Percentiles rank a stretch among this genome's conserved stretches.
Conservation (phyloP, 345 rosid species). For the Acer saccharum region DNA sequence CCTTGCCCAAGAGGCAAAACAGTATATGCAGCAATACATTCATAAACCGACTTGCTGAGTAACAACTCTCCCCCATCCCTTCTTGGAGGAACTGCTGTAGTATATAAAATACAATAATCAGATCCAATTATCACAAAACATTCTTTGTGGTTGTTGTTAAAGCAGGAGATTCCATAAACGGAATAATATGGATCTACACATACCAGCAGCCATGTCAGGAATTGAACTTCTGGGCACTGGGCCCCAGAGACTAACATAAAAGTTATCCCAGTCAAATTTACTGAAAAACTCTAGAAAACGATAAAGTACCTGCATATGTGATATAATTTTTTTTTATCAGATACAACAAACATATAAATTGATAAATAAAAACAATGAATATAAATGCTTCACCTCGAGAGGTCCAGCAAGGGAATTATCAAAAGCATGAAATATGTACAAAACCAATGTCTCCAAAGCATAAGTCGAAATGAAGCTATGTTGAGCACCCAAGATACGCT, state of each 20-base stretch:
- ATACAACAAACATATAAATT: constrained; percentile 4
- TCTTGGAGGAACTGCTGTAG: constrained; percentile 54
- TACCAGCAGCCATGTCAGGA: constrained; percentile 57
- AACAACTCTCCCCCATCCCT: constrained; percentile 48
- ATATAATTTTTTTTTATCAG: background rate
- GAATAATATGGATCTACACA: background rate
- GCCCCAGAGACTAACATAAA: constrained; percentile 46
- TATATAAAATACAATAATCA: constrained; percentile 1
- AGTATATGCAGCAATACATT: constrained; percentile 47
- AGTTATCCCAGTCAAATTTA: constrained; percentile 49
- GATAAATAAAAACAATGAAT: background rate
- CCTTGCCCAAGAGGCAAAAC: constrained; percentile 48
- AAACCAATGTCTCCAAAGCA: constrained; percentile 51
- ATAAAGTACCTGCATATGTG: constrained; percentile 36
- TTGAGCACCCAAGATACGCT: constrained; percentile 49
- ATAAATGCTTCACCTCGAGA: constrained; percentile 36
- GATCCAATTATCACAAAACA: background rate
- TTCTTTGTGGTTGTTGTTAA: background rate
- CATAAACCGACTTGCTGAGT: constrained; percentile 49
- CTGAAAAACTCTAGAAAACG: constrained; percentile 52
- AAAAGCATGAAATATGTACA: constrained; percentile 51
- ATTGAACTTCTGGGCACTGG: constrained; percentile 43
- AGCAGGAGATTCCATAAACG: background rate
- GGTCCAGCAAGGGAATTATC: constrained; percentile 46
- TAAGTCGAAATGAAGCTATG: constrained; percentile 53